phyloP scores from a whole-genome alignment of 805 yeast genomes.

The Komagataella pastoris region DNA sequence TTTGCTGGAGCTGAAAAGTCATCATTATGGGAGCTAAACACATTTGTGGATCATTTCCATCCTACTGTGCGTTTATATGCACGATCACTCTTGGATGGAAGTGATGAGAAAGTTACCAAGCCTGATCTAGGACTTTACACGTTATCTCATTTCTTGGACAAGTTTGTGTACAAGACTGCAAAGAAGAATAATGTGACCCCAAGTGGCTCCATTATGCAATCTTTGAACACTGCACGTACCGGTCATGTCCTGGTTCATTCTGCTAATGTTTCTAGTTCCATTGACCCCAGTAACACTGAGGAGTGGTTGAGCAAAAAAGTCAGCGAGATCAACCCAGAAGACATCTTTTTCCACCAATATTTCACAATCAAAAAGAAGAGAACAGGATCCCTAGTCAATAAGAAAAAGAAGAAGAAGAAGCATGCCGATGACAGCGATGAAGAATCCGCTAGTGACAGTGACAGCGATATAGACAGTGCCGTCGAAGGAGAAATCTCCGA shows the following conservation, averaged over 20 bases:
- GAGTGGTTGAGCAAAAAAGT: constrained; percentile 66
- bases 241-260: constrained; percentile 48
- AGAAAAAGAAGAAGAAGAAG: constrained; percentile 27
- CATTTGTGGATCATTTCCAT: constrained; percentile 72
- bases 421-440: constrained; percentile 28
- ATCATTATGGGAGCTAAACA: constrained; percentile 76
- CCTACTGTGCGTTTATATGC: constrained; percentile 86
- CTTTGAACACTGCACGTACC: constrained; percentile 76
- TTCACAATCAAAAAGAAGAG: constrained; percentile 47
- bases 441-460: constrained; percentile 8
- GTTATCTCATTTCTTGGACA: constrained; percentile 80
- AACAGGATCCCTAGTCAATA: constrained; percentile 23
- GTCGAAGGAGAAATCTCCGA: constrained; percentile 15
- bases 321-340: constrained; percentile 70
- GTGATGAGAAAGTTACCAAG: constrained; percentile 28
- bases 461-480: not conserved
- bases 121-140: constrained; percentile 90
- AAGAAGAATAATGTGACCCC: constrained; percentile 61
- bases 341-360: constrained; percentile 77
- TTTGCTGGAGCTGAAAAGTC: constrained; percentile 76
- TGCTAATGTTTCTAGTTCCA: constrained; percentile 15
- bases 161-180: constrained; percentile 90
- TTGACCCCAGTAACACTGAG: constrained; percentile 70
- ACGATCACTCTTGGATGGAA: constrained; percentile 38
- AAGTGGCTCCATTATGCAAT: constrained; percentile 96